phyloP scores from a whole-genome alignment of 148 eudicot species.

The Fallopia convolvulus region DNA sequence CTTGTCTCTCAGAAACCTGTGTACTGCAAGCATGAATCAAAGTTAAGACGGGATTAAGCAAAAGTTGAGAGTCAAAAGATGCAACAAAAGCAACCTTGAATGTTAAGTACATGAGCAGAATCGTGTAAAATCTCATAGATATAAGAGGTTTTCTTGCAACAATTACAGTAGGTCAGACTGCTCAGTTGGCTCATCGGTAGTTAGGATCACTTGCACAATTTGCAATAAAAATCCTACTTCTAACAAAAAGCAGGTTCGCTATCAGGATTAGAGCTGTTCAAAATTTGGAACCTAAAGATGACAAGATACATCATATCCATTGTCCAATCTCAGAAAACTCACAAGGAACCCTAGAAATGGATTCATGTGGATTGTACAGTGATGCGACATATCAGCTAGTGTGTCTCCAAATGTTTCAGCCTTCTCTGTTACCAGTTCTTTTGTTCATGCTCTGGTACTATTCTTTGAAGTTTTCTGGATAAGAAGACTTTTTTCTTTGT shows the following conservation, averaged over 20 bases:
- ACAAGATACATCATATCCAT: background rate
- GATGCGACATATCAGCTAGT: background rate
- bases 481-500: background rate
- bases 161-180: background rate
- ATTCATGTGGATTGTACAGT: background rate
- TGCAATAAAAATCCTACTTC: background rate
- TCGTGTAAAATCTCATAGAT: background rate
- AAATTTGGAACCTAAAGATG: background rate
- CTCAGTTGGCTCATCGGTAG: background rate
- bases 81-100: no score
- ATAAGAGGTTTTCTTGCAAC: background rate
- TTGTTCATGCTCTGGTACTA: background rate
- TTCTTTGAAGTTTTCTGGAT: background rate
- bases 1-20: constrained; percentile 85
- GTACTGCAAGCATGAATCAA: constrained; percentile 44
- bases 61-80: no score
- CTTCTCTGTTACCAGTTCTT: background rate
- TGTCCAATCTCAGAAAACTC: no score
- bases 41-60: background rate
- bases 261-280: background rate
- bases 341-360: background rate
- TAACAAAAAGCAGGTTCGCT: background rate
- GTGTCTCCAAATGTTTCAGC: background rate
- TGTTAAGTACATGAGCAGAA: no score
- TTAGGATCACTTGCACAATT: background rate